Conservation (phyloP, 306 rosid species). For the Citrullus amarus region DNA sequence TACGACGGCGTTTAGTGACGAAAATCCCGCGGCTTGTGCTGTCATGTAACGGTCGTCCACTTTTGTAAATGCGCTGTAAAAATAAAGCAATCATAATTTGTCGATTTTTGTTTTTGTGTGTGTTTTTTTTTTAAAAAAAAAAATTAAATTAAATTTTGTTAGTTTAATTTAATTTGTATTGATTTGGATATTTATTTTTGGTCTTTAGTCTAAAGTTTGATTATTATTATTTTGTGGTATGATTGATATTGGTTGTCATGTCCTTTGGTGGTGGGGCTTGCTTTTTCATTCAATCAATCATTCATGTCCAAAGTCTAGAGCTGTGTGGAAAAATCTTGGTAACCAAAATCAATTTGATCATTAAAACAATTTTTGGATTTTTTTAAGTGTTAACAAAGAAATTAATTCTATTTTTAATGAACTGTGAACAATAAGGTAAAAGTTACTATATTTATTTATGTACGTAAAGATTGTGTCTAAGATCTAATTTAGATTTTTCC, state of each 20-base stretch:
- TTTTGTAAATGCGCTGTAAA: background rate
- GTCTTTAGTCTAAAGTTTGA: background rate
- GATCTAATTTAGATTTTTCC: too few species aligned
- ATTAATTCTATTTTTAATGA: too few species aligned
- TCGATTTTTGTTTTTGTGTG: background rate
- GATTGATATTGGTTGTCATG: background rate
- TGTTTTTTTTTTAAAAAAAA: background rate
- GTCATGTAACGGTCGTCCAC: slow-evolving; percentile 17
- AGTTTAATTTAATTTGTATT: background rate
- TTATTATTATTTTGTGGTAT: background rate
- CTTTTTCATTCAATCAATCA: background rate
- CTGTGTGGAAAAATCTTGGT: background rate
- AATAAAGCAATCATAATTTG: background rate
- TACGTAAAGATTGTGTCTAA: too few species aligned
- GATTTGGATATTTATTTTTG: background rate
- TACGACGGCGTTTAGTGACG: slow-evolving; percentile 42
- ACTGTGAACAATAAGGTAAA: too few species aligned
- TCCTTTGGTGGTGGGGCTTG: background rate
- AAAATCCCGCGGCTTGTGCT: slow-evolving; percentile 33
- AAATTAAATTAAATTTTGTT: background rate
- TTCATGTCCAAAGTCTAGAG: background rate
- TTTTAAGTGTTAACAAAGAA: too few species aligned
- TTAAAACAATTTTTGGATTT: background rate
- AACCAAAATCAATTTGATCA: background rate
- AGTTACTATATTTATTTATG: too few species aligned